Percentiles rank a stretch among this genome's conserved stretches.
These are phyloP conservation scores for Fusarium secorum DNA, from an alignment of 2,329 filamentous ascomycete species.

Conservation along the genomic window DNA sequence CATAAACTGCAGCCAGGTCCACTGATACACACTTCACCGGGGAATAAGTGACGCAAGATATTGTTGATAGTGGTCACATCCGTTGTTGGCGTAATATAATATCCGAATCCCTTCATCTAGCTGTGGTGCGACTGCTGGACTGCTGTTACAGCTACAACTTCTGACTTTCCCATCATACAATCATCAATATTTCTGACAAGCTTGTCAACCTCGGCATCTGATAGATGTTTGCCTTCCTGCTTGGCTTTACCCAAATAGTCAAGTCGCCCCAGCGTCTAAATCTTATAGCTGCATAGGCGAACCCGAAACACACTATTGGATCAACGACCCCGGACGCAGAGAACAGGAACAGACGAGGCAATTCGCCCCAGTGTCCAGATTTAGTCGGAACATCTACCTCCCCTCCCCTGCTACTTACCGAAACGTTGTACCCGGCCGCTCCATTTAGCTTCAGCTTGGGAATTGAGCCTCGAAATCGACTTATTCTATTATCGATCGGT, in stretches of 20 bases:
- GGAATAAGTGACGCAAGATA: conserved; percentile 21
- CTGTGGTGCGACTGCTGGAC: background rate
- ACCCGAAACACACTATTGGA: conserved; percentile 7
- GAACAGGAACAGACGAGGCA: background rate
- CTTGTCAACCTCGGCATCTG: background rate
- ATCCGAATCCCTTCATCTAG: background rate
- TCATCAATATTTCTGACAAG: background rate
- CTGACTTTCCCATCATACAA: background rate
- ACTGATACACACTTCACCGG: background rate
- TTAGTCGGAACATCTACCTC: background rate
- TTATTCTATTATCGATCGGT: conserved; percentile 2
- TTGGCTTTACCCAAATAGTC: background rate
- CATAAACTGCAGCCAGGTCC: background rate
- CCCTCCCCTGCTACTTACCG: background rate
- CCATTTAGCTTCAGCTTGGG: background rate
- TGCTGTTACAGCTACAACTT: background rate
- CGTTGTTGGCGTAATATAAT: conserved; percentile 3
- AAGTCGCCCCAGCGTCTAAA: background rate
- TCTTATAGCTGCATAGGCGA: background rate
- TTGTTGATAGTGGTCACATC: background rate
- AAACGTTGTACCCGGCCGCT: background rate
- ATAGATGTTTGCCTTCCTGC: background rate
- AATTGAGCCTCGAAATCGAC: background rate
- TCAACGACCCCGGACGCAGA: background rate
- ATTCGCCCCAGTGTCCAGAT: conserved; percentile 1